Base-by-base conservation (phyloP, 208 protist genomes). In the Cochliopodium minus region DNA sequence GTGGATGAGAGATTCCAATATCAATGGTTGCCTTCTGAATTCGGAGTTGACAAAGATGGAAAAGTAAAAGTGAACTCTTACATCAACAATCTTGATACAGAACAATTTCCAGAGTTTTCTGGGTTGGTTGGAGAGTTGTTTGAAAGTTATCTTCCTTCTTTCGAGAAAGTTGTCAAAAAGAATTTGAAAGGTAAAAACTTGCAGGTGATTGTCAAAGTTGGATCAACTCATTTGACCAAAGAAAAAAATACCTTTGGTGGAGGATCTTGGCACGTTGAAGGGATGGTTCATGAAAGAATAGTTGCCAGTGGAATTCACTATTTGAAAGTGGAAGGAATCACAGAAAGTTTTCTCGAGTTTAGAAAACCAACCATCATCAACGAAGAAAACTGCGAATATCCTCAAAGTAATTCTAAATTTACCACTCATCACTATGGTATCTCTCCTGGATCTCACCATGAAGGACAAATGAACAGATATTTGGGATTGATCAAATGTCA, bases 141-240 rank as follows among this genome's bases (percentile, higher is more conserved):
- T 11, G 28, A 9, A n/a, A 20, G 38, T 5, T 53, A 39, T 28
- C 6, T 53, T 13, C n/a, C 10, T 0, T 5, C 26, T 0, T 22
- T 33, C 2, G 3, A 36, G 0, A 4, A 38, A 28, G 0, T 39
- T 25, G 17, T 53, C 17, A 36, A 36, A 17, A 17, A 23, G 7
- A 35, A 35, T 51, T 5, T 29, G 4, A 15, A 23, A 29, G 29
- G 35, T 11, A 30, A n/a, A 11, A 15, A 35, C 13, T 35, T 70
- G 13, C 67, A 72, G 39, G 65, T 73, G 17, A 72, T 73, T 45
- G 69, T 73, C 0, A 73, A 73, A 48, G 30, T 66, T 38, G 69
- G 65, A 25, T 71, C 71, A 40, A 61, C 59, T 57, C 17, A 48
- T n/a, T 40, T 73, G 11, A 63, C 46, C 0, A 51, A 47, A 10